Base-by-base conservation (phyloP, 2,329 filamentous ascomycete genomes). In the Arthroderma uncinatum region DNA sequence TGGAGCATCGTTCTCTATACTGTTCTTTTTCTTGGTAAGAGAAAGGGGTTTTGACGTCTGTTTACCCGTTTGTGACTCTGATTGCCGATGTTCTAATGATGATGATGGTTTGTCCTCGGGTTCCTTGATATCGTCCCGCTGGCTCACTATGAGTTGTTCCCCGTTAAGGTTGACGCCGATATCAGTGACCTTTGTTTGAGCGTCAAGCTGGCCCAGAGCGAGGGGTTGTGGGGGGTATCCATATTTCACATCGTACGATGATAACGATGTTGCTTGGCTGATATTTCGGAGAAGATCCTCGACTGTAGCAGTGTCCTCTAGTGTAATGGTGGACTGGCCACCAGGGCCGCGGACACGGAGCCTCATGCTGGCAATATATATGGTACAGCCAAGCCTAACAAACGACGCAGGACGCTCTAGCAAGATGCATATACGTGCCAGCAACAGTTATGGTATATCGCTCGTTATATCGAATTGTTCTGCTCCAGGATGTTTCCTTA, bases 201-300 rank as follows among this genome's bases (percentile, higher is more conserved):
- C 72, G 19, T 81, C 76, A 30, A 79, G 78, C 40, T 74, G 68
- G 37, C 80, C 77, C 8, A 85, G 74, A 36, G 82, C 77, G 14
- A 97, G 78, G 0, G 82, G 76, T 66, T 85, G 83, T 37, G 71
- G 64, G 23, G 92, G 92, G 65, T 87, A 95, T 36, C 89, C 89
- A 72, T 86, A 89, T 76, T 93, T 95, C 61, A 95, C 75, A 44
- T 86, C 81, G 66, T 92, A 90, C 12, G 77, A 76, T 5, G 76
- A 65, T 14, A 92, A 76, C 3, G 80, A 80, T 1, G 87, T 88
- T 65, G 82, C 81, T 53, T 80, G 73, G 54, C 77, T 78, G 64
- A 78, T 75, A 52, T 72, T 65, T 53, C 59, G 60, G 40, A 61
- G 66, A 2, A 78, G 69, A 33, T 75, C 71, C n/a, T 66, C 66